Evolutionary conservation across 2,329 filamentous ascomycete genomes (phyloP).

Genomic region (Aspergillus bombycis): DNA sequence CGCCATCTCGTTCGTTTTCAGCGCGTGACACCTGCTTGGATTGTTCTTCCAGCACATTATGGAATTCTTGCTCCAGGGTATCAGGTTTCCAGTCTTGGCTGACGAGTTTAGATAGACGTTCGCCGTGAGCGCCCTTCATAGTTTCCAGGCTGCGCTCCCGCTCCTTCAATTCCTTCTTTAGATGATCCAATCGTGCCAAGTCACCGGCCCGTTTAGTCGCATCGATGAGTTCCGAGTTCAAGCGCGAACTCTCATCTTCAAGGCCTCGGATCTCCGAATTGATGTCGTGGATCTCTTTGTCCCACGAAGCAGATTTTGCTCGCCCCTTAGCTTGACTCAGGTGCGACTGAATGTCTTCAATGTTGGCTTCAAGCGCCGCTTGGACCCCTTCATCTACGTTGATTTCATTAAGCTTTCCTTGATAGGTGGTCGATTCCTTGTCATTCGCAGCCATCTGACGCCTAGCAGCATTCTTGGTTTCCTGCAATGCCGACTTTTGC

Average conservation of each 20-base stretch:
- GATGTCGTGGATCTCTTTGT: constrained; percentile 68
- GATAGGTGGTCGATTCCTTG: constrained; percentile 66
- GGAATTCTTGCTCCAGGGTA: constrained; percentile 72
- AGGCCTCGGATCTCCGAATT: constrained; percentile 68
- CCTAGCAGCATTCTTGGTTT: constrained; percentile 74
- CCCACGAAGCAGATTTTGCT: constrained; percentile 67
- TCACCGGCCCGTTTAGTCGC: constrained; percentile 80
- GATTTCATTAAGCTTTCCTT: constrained; percentile 71
- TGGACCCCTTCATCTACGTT: constrained; percentile 84
- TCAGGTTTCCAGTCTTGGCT: constrained; percentile 69
- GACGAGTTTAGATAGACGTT: constrained; percentile 68
- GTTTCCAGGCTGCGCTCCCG: constrained; percentile 76
- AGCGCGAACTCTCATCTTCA: constrained; percentile 70
- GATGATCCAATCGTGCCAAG: constrained; percentile 78
- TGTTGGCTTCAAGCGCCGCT: constrained; percentile 73
- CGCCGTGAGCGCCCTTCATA: constrained; percentile 72
- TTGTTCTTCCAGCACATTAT: constrained; percentile 63
- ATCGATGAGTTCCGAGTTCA: constrained; percentile 81
- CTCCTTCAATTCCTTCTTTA: constrained; percentile 78
- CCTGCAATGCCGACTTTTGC: constrained; percentile 70
- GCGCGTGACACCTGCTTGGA: constrained; percentile 63
- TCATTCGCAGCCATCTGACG: constrained; percentile 75
- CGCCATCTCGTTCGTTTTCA: constrained; percentile 70
- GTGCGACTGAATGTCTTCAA: constrained; percentile 68
- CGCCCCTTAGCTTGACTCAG: constrained; percentile 66